These are phyloP conservation scores for Globisporangium okanoganense DNA, from an alignment of 352 stramenopile species.

Conservation along the genomic window DNA sequence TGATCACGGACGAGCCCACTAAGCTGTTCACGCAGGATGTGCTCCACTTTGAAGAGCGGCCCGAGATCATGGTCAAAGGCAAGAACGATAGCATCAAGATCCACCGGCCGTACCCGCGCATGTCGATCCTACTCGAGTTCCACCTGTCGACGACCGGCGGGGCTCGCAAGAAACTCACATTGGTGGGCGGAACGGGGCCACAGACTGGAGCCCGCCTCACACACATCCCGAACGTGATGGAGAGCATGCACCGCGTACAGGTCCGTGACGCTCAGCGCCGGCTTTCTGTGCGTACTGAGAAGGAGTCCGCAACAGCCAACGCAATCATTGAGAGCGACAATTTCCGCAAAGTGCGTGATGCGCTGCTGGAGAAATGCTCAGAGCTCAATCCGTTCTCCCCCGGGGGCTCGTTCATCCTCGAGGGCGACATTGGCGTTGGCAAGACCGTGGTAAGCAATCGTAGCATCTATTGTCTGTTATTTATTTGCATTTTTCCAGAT, in stretches of 20 bases:
- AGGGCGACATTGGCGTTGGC: constrained; percentile 81
- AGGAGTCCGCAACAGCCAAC: constrained; percentile 32
- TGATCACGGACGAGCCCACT: constrained; percentile 87
- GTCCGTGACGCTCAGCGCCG: constrained; percentile 72
- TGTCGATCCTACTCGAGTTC: constrained; percentile 81
- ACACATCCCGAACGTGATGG: constrained; percentile 75
- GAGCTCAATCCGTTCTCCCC: constrained; percentile 60
- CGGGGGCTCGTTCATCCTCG: constrained; percentile 68
- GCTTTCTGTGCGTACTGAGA: constrained; percentile 48
- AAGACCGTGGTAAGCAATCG: constrained; percentile 44
- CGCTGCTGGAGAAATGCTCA: constrained; percentile 63
- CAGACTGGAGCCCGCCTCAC: constrained; percentile 20
- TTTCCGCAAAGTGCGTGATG: constrained; percentile 43
- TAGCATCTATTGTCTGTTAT: no score
- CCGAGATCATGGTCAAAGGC: constrained; percentile 90
- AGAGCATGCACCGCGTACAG: constrained; percentile 86
- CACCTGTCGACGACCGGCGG: constrained; percentile 40
- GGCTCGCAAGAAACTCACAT: constrained; percentile 10
- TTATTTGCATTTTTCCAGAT: no score
- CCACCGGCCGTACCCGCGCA: constrained; percentile 80
- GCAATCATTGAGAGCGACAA: constrained; percentile 65
- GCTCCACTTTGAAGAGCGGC: constrained; percentile 86
- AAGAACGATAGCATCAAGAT: constrained; percentile 91
- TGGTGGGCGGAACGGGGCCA: neutral
- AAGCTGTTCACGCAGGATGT: constrained; percentile 81